Evolutionary conservation across 768 basidiomycete genomes (phyloP), one percentile per base, ranked within the genome.

Genomic region (Boletus patriciae): DNA sequence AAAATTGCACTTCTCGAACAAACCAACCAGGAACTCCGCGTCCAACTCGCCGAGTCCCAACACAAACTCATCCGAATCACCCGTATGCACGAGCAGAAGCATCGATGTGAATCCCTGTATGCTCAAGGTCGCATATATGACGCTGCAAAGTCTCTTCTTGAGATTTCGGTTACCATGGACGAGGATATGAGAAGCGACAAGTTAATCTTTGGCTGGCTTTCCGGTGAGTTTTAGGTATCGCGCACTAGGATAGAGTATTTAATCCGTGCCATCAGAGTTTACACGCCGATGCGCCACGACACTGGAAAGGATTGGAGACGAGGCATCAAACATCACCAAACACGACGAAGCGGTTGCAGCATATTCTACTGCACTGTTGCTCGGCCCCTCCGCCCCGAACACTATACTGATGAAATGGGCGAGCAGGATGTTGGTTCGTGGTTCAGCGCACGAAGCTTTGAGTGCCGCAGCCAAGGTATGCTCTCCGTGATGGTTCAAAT

Each of bases 71-170:
- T 6, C 3, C 19, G 21, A 5, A 19, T 53, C 9, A 23, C 33
- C 15, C 25, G 19, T 29, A 45, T 15, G 8, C 54, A 54, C 23
- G 51, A 55, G 4, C 38, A 41, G 15, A 56, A 12, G 3, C 37
- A 49, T 27, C 33, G 25, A 8, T 58, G 48, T 8, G 54, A 56
- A 25, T 3, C 18, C 9, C 21, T 58, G 13, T 56, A 58, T 45
- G 3, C 27, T 6, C 15, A 38, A n/a, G 43, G 31, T 3, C 42
- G 15, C 21, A 41, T 57, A 15, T 3, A 12, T 8, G 55, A 50
- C 11, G 38, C 49, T 25, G 37, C 42, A 4, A 2, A 15, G 0
- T 16, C 40, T 12, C 33, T 51, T 16, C 44, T 51, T 3, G 49
- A 46, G 18, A 38, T 55, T 2, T 10, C 0, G 21, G 36, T 21